phyloP scores from a whole-genome alignment of 306 rosid genomes.

The Ziziphus jujuba region DNA sequence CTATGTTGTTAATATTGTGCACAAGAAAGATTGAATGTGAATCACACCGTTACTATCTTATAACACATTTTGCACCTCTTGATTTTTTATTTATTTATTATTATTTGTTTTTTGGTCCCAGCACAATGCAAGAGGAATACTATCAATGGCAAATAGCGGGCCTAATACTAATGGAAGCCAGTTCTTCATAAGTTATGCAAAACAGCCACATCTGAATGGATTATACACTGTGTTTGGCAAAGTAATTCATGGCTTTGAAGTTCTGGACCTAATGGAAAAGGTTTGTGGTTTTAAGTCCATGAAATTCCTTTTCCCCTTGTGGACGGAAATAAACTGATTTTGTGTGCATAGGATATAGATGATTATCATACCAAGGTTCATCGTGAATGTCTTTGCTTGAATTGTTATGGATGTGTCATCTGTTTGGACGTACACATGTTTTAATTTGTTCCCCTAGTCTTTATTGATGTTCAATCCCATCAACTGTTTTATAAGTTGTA shows the following conservation, averaged over 20 bases:
- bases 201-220: constrained; percentile 92
- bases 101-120: constrained; percentile 32
- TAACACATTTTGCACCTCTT: not conserved
- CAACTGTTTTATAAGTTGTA: too few relatives aligned
- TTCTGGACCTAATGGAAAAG: constrained; percentile 98
- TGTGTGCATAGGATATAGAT: not conserved
- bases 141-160: constrained; percentile 94
- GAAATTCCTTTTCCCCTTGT: not conserved
- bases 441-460: too few relatives aligned
- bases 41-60: not conserved
- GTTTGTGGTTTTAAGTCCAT: not conserved
- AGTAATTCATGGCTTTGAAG: constrained; percentile 97
- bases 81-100: not conserved
- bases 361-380: not conserved
- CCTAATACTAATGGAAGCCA: constrained; percentile 97
- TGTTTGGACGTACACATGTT: not conserved
- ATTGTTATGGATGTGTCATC: not conserved
- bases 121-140: constrained; percentile 94
- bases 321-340: not conserved
- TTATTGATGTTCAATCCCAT: too few relatives aligned
- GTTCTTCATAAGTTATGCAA: constrained; percentile 76
- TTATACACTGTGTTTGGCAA: constrained; percentile 80
- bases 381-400: not conserved
- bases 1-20: not conserved
- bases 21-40: not conserved